Conservation (phyloP, 1,284 basidiomycete genomes). For the Erythrobasidium hasegawianum region DNA sequence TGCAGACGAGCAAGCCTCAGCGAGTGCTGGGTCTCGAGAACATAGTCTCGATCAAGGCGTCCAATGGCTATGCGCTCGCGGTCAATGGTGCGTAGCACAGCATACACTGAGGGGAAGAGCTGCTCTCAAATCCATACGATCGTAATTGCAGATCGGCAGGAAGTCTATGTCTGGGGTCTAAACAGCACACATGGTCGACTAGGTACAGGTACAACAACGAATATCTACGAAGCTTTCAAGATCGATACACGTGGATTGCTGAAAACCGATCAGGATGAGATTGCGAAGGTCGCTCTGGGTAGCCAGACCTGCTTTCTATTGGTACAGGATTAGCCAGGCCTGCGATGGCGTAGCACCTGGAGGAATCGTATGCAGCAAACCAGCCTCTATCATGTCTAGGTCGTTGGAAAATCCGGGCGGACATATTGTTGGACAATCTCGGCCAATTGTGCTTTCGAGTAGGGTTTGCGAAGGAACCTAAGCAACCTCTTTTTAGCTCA, state of each 20-base stretch:
- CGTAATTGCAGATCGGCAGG: background rate
- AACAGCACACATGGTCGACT: conserved; percentile 19
- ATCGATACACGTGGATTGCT: background rate
- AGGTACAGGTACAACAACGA: conserved; percentile 2
- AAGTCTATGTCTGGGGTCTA: conserved; percentile 17
- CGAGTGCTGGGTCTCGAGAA: conserved; percentile 4
- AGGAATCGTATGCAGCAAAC: background rate
- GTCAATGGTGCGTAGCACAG: conserved; percentile 8
- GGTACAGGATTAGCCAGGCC: background rate
- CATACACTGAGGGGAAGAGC: too few species aligned
- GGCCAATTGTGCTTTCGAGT: conserved; percentile 16
- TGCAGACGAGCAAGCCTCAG: conserved; percentile 3
- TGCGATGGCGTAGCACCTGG: too few species aligned
- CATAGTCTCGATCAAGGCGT: conserved; percentile 5
- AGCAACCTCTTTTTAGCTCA: background rate
- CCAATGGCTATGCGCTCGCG: conserved; percentile 9
- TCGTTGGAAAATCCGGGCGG: background rate
- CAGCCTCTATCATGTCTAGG: background rate
- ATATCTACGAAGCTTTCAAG: conserved; percentile 3
- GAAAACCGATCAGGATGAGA: background rate
- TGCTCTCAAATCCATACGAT: background rate
- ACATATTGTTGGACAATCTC: background rate
- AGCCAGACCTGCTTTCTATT: background rate
- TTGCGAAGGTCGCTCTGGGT: background rate
- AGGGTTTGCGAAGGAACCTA: conserved; percentile 24